phyloP scores from a whole-genome alignment of 768 basidiomycete genomes.

The Naganishia friedmannii region DNA sequence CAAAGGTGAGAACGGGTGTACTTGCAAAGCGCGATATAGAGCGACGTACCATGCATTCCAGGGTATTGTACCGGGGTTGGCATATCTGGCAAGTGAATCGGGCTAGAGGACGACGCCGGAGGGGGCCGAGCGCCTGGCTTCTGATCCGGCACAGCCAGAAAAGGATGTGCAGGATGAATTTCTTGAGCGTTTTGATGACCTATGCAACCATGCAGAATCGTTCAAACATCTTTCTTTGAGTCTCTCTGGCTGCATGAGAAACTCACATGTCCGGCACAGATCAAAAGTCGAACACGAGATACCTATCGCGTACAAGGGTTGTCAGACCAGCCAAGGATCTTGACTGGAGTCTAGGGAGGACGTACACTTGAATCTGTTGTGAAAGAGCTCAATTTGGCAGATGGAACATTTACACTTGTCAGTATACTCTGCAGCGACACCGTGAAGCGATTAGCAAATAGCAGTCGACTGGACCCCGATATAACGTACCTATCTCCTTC shows the following conservation, averaged over 20 bases:
- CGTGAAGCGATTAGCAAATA: neutral
- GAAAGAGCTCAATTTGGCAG: constrained; percentile 64
- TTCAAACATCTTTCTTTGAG: neutral
- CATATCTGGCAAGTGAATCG: no score
- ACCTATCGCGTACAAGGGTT: constrained; percentile 34
- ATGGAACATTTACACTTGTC: constrained; percentile 75
- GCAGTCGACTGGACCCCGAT: neutral
- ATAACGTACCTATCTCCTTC: constrained; percentile 76
- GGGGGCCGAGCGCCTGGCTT: neutral
- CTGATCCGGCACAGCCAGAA: constrained; percentile 73
- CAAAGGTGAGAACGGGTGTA: neutral
- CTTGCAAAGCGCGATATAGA: neutral
- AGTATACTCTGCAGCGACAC: constrained; percentile 63
- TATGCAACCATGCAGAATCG: constrained; percentile 46
- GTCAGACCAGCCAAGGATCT: neutral
- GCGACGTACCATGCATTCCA: neutral
- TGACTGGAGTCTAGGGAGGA: neutral
- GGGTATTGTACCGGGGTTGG: neutral
- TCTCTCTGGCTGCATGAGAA: neutral
- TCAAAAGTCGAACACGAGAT: constrained; percentile 73
- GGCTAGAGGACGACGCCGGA: neutral
- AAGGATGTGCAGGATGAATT: constrained; percentile 83
- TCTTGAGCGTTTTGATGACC: constrained; percentile 73
- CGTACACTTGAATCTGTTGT: constrained; percentile 73
- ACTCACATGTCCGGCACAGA: constrained; percentile 71